phyloP scores from a whole-genome alignment of 179 eudicot genomes.

The Gypsophila paniculata region DNA sequence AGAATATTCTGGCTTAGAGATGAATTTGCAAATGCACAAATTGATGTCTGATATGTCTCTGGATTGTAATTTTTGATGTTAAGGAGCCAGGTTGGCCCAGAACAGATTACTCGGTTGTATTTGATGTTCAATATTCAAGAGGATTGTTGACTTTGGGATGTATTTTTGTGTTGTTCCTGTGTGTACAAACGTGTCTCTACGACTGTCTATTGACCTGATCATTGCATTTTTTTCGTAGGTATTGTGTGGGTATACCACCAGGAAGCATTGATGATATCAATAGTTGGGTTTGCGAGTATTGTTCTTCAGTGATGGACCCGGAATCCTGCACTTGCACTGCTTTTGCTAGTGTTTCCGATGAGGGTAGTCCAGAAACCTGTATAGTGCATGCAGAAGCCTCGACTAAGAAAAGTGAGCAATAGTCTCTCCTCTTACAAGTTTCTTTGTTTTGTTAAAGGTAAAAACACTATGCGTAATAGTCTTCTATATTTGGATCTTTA shows the following conservation, averaged over 20 bases:
- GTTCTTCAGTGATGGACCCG: not conserved
- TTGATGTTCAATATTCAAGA: not conserved
- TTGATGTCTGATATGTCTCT: not conserved
- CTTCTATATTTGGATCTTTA: not conserved
- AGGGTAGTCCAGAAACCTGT: conserved; percentile 7
- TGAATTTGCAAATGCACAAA: not conserved
- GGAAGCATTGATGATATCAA: not conserved
- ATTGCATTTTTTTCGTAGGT: not conserved
- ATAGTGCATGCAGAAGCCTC: conserved; percentile 3
- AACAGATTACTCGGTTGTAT: not conserved
- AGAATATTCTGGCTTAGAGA: not conserved
- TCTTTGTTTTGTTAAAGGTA: not conserved
- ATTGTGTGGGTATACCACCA: conserved; percentile 7
- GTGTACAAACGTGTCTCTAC: not conserved
- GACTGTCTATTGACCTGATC: not conserved
- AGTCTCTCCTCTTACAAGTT: conserved; percentile 4
- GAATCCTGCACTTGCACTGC: conserved; percentile 9
- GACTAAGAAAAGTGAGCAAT: conserved; percentile 6
- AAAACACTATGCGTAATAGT: not conserved
- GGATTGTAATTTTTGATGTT: not conserved
- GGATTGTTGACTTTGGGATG: not conserved
- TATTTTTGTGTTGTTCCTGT: not conserved
- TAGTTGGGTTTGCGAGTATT: conserved; percentile 13
- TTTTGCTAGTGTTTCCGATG: conserved; percentile 7
- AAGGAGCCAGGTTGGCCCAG: not conserved